Base-by-base conservation (phyloP, 2,329 filamentous ascomycete species). In the Penicillium rolfsii region DNA sequence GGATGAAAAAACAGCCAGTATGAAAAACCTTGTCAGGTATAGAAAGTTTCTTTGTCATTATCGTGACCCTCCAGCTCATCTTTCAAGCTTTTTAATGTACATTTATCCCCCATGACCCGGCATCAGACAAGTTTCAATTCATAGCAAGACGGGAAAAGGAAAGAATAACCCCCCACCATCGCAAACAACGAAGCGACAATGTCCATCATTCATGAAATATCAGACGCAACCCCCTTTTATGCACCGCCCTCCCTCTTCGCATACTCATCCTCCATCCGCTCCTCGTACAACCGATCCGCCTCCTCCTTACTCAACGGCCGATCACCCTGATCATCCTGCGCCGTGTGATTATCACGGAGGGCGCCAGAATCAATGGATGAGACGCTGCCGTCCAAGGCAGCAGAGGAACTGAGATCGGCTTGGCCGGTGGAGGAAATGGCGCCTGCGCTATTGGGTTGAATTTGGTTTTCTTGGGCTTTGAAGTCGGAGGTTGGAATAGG, bases 211-310 rank as follows among this genome's bases (percentile, higher is more conserved):
- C 40, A 41, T 41, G 4, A 22, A 22, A 22, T 22, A 22, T 22
- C 19, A 22, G 19, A 22, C 19, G 19, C 19, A 22, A 2, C 12
- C 19, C n/a, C 11, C 24, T 26, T 50, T 70, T 67, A 77, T 67
- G 80, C 77, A 71, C 77, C 76, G 1, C 76, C 75, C 65, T 80
- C 79, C 53, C 78, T 67, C 75, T 80, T 79, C 59, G 77, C 76
- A 69, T 80, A 79, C 67, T 82, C 80, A 50, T 80, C 79, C 70
- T 80, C 80, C 69, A 81, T 81, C 14, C 77, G 73, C 67, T 81
- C 79, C 62, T 79, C 74, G 61, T 80, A 81, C 43, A 78, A 61
- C 12, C 74, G 71, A 61, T 81, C 79, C 1, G 76, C 78, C 59
- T 81, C 78, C 52, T 77, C 77, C 64, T 74, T 75, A 57, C 73